Percentiles rank a stretch among this genome's conserved stretches.
Evolutionary conservation across 306 rosid genomes (phyloP).

Genomic region (Quercus engelmannii): DNA sequence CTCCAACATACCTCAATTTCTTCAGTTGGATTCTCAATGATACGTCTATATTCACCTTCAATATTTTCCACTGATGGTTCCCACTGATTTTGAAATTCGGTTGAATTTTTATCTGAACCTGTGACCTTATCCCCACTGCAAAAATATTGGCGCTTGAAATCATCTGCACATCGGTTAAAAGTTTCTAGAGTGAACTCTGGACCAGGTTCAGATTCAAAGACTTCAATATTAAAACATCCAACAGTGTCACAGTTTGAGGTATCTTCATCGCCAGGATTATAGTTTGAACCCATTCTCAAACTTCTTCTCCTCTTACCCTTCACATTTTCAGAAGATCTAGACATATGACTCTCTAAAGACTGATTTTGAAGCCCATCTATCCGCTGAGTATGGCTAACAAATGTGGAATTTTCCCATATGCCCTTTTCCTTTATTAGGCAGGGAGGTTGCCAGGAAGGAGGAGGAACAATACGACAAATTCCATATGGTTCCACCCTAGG

Average conservation of each 20-base stretch:
- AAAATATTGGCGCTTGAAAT: constrained; percentile 68
- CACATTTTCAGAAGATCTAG: constrained; percentile 15
- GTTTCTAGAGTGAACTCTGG: constrained; percentile 55
- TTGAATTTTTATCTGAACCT: constrained; percentile 25
- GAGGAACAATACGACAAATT: constrained; percentile 86
- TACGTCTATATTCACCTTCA: constrained; percentile 77
- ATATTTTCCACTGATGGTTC: constrained; percentile 67
- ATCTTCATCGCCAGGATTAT: constrained; percentile 26
- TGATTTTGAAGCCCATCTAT: constrained; percentile 58
- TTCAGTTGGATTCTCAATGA: constrained; percentile 72
- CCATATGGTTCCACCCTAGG: constrained; percentile 65
- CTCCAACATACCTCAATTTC: constrained; percentile 66
- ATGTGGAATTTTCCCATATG: constrained; percentile 49
- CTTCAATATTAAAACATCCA: constrained; percentile 22
- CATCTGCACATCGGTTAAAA: constrained; percentile 73
- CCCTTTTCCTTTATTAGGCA: constrained; percentile 37
- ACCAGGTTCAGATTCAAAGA: constrained; percentile 37
- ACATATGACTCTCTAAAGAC: constrained; percentile 24
- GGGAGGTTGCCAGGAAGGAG: constrained; percentile 62
- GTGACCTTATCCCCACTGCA: constrained; percentile 23
- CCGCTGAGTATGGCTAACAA: constrained; percentile 57
- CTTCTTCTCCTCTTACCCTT: constrained; percentile 48
- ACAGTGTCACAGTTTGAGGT: constrained; percentile 23
- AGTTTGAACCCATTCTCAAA: constrained; percentile 26
- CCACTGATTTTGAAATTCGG: constrained; percentile 33